Conservation (phyloP, 495 filamentous ascomycete genomes). For the Penicillium salamii region DNA sequence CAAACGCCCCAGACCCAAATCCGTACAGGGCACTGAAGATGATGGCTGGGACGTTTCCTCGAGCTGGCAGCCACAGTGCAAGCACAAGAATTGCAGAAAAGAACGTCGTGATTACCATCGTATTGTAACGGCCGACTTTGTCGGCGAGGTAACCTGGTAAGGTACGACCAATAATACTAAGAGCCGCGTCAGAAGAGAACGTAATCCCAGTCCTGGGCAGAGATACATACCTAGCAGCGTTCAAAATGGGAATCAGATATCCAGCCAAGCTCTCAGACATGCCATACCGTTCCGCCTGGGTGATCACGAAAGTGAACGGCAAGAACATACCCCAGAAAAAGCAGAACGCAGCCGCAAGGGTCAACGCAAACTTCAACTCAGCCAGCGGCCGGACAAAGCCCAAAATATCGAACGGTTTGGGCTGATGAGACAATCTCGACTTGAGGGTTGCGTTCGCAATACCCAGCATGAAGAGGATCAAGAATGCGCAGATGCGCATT, state of each 20-base stretch:
- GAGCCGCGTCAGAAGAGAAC: too few relatives aligned
- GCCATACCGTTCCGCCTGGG: slow-evolving; percentile 54
- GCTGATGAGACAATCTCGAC: slow-evolving; percentile 59
- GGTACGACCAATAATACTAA: slow-evolving; percentile 66
- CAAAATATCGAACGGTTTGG: slow-evolving; percentile 47
- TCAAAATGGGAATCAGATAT: slow-evolving; percentile 73
- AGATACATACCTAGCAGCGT: slow-evolving; percentile 57
- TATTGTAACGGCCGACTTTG: slow-evolving; percentile 69
- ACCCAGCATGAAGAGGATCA: slow-evolving; percentile 62
- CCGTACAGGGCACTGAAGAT: slow-evolving; percentile 67
- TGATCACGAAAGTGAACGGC: slow-evolving; percentile 69
- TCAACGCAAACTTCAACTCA: slow-evolving; percentile 53
- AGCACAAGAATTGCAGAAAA: slow-evolving; percentile 63
- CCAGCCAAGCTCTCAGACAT: slow-evolving; percentile 55
- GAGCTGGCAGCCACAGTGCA: slow-evolving; percentile 65
- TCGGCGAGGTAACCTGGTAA: slow-evolving; percentile 71
- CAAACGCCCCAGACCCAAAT: slow-evolving; percentile 69
- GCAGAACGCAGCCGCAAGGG: slow-evolving; percentile 52
- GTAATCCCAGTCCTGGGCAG: too few relatives aligned
- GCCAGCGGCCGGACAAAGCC: slow-evolving; percentile 59
- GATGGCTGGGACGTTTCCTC: slow-evolving; percentile 59
- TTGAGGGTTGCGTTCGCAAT: slow-evolving; percentile 63
- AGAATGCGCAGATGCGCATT: slow-evolving; percentile 65
- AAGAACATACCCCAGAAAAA: slow-evolving; percentile 73
- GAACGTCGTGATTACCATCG: slow-evolving; percentile 60